A percentile compares a stretch with the other conserved stretches of the same genome.
These are phyloP conservation scores for Tephrocybe sp. DNA, from an alignment of 768 basidiomycete species.

Conservation along the genomic window DNA sequence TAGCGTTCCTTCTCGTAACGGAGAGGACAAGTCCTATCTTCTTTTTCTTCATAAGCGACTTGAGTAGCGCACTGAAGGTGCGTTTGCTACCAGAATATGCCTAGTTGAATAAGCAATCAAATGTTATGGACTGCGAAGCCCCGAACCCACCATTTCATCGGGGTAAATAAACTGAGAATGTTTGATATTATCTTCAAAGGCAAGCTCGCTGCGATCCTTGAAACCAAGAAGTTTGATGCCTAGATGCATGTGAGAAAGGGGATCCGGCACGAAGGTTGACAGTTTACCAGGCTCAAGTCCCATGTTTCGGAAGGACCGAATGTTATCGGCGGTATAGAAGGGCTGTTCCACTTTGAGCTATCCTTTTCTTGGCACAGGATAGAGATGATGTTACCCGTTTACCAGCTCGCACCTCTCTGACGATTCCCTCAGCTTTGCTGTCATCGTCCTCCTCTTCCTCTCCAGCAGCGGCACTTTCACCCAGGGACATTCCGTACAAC, in stretches of 20 bases:
- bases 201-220: conserved; percentile 65
- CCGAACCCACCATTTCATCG: conserved; percentile 68
- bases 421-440: conserved; percentile 26
- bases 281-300: conserved; percentile 69
- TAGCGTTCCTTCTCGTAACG: conserved; percentile 64
- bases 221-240: conserved; percentile 93
- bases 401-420: conserved; percentile 45
- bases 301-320: conserved; percentile 78
- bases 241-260: conserved; percentile 23
- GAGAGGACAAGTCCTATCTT: conserved; percentile 79
- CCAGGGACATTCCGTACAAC: conserved; percentile 42
- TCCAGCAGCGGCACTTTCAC: conserved; percentile 27
- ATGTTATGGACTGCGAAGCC: neutral
- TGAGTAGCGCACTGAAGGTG: conserved; percentile 84
- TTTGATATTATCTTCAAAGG: conserved; percentile 88
- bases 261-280: neutral
- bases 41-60: conserved; percentile 76
- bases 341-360: conserved; percentile 42
- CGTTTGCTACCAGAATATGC: conserved; percentile 88
- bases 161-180: conserved; percentile 92
- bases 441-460: conserved; percentile 41
- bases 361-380: neutral
- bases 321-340: conserved; percentile 82
- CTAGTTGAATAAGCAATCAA: conserved; percentile 28
- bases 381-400: conserved; percentile 41